These are phyloP conservation scores for Ceratobasidium sp. DNA, from an alignment of 1,284 basidiomycete species.

Conservation along the genomic window DNA sequence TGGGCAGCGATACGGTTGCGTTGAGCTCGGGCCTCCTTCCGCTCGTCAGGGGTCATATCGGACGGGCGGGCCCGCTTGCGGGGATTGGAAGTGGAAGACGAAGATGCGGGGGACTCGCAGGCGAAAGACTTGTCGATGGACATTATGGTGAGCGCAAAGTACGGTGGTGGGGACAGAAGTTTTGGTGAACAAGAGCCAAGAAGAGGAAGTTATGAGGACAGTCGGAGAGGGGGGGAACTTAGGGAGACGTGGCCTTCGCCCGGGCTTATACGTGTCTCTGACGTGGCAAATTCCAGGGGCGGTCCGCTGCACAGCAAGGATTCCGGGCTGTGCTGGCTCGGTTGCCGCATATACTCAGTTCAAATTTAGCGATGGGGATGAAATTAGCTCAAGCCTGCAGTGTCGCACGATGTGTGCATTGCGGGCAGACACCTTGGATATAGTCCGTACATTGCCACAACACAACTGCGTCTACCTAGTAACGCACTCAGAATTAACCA, in stretches of 20 bases:
- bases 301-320: slow-evolving; percentile 15
- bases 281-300: slow-evolving; percentile 36
- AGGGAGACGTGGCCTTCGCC: slow-evolving; percentile 18
- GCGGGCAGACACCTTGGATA: neutral
- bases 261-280: slow-evolving; percentile 31
- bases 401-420: neutral
- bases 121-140: slow-evolving; percentile 29
- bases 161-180: neutral
- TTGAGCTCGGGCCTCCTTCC: slow-evolving; percentile 83
- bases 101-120: slow-evolving; percentile 51
- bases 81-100: slow-evolving; percentile 56
- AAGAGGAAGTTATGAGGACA: slow-evolving; percentile 36
- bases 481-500: neutral
- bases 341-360: slow-evolving; percentile 36
- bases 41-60: slow-evolving; percentile 72
- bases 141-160: slow-evolving; percentile 22
- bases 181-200: slow-evolving; percentile 37
- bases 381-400: slow-evolving; percentile 1
- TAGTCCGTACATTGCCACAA: slow-evolving; percentile 1
- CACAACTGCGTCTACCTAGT: neutral
- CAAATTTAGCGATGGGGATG: neutral
- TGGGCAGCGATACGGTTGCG: slow-evolving; percentile 86
- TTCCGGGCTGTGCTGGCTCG: slow-evolving; percentile 3
- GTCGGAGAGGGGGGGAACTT: neutral
- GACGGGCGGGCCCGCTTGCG: slow-evolving; percentile 73